These are phyloP conservation scores for Backusella sp. DNA, from an alignment of 192 early-diverging fungal species.

Conservation along the genomic window DNA sequence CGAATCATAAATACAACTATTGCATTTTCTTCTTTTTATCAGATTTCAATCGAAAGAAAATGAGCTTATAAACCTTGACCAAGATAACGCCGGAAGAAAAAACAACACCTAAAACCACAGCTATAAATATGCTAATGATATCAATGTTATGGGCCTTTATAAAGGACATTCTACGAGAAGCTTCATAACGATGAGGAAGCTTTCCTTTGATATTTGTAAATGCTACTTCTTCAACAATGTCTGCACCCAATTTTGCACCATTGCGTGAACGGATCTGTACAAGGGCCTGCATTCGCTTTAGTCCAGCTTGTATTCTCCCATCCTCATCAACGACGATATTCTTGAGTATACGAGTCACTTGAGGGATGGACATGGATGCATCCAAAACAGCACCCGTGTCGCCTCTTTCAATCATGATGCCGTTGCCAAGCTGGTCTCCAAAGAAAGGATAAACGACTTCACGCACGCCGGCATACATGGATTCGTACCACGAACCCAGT, in stretches of 20 bases:
- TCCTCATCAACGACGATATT: background rate
- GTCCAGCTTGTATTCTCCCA: background rate
- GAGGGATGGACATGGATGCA: no score
- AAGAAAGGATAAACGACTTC: conserved; percentile 31
- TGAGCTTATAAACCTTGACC: background rate
- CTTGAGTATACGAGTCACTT: background rate
- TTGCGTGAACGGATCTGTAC: conserved; percentile 19
- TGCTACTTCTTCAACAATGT: conserved; percentile 24
- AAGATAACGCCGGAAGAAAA: background rate
- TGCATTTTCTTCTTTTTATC: background rate
- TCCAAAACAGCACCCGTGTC: background rate
- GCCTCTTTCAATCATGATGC: background rate
- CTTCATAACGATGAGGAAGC: conserved; percentile 23
- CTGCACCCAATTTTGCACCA: conserved; percentile 10
- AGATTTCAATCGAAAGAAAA: background rate
- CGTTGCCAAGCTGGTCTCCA: conserved; percentile 28
- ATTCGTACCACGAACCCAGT: conserved; percentile 28
- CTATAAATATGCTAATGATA: background rate
- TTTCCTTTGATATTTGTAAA: conserved; percentile 3
- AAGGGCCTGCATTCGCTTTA: background rate
- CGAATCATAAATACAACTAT: background rate
- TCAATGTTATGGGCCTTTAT: conserved; percentile 23
- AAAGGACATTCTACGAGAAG: conserved; percentile 16
- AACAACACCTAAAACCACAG: background rate
- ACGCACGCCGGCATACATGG: conserved; percentile 27